A percentile compares a stretch with the other conserved stretches of the same genome.
Conservation (phyloP, 2,329 filamentous ascomycete genomes). For the Penicillium fuscoglaucum region DNA sequence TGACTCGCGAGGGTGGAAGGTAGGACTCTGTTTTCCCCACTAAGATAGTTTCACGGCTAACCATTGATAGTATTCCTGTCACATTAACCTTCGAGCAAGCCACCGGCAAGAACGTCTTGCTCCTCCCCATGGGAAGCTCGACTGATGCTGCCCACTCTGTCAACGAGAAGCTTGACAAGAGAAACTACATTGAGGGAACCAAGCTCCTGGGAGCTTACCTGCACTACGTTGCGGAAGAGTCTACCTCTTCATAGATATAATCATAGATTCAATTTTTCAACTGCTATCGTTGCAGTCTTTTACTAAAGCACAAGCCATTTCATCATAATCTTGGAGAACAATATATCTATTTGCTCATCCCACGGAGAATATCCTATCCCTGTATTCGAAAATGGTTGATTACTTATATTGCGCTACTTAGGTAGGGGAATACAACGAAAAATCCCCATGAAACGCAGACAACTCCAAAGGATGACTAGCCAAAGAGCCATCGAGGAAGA, state of each 20-base stretch:
- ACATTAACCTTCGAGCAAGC: conserved; percentile 97
- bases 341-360: not conserved
- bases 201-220: conserved; percentile 94
- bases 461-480: not conserved
- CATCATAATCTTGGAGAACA: not conserved
- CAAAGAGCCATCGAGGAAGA: not conserved
- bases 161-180: conserved; percentile 96
- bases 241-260: conserved; percentile 40
- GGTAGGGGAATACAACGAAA: not conserved
- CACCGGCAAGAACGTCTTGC: conserved; percentile 93
- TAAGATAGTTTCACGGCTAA: conserved; percentile 21
- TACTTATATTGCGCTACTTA: not conserved
- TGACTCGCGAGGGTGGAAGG: conserved; percentile 93
- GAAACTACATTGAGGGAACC: conserved; percentile 97
- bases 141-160: conserved; percentile 96
- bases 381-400: not conserved
- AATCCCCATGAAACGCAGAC: not conserved
- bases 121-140: conserved; percentile 95
- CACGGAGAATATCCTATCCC: not conserved
- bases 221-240: conserved; percentile 93
- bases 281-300: not conserved
- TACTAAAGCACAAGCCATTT: not conserved
- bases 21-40: conserved; percentile 40
- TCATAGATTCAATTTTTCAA: not conserved
- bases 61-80: conserved; percentile 77